These are phyloP conservation scores for Yarrowia sp. DNA, from an alignment of 805 yeast genomes.

Conservation along the genomic window DNA sequence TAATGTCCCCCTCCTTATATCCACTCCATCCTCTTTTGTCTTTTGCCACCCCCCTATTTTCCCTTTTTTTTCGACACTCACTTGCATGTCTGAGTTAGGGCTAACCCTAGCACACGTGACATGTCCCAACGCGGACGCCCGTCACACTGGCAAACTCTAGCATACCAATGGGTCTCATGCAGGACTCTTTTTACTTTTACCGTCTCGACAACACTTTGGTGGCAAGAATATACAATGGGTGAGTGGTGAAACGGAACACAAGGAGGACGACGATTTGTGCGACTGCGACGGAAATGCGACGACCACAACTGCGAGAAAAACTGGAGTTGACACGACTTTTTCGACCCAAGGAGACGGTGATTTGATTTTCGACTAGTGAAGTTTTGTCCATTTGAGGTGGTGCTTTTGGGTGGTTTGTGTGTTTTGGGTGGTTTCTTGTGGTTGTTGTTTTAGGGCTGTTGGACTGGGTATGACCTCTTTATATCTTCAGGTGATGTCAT, in stretches of 20 bases:
- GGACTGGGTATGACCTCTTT: too few relatives aligned
- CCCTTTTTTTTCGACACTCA: background rate
- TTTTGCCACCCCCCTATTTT: background rate
- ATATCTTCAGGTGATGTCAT: too few relatives aligned
- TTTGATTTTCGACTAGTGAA: too few relatives aligned
- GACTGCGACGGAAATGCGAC: background rate
- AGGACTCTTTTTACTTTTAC: slow-evolving; percentile 38
- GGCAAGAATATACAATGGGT: slow-evolving; percentile 38
- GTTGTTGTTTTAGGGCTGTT: too few relatives aligned
- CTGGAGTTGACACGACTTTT: background rate
- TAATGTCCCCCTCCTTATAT: too few relatives aligned
- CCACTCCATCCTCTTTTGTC: background rate
- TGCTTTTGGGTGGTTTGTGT: too few relatives aligned
- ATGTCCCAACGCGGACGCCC: slow-evolving; percentile 24
- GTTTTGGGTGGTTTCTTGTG: too few relatives aligned
- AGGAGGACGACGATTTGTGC: background rate
- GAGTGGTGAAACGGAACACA: background rate
- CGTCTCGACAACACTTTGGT: slow-evolving; percentile 37
- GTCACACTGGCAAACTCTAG: slow-evolving; percentile 29
- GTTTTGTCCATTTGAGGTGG: too few relatives aligned
- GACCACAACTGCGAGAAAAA: background rate
- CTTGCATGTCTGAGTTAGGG: background rate
- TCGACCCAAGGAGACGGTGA: too few relatives aligned
- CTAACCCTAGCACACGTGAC: slow-evolving; percentile 29
- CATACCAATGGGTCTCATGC: slow-evolving; percentile 28